Evolutionary conservation across 2,329 filamentous ascomycete genomes (phyloP).

Genomic region (Penicillium sp.): DNA sequence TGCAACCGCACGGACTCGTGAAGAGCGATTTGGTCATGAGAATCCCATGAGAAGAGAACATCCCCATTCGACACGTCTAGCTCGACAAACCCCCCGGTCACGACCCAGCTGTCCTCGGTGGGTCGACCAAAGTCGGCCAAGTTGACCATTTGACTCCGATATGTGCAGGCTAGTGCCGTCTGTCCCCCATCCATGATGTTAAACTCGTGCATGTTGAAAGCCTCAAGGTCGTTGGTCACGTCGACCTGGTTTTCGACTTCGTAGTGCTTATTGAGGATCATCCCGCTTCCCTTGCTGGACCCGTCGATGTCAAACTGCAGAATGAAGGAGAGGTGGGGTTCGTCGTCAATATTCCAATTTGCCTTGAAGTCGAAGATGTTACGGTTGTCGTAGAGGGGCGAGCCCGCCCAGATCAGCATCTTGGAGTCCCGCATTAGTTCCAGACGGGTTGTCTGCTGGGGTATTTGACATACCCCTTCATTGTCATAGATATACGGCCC

Average conservation of each 20-base stretch:
- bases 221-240: constrained; percentile 25
- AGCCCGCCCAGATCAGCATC: constrained; percentile 51
- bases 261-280: constrained; percentile 51
- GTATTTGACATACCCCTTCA: constrained; percentile 42
- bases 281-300: constrained; percentile 42
- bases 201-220: constrained; percentile 45
- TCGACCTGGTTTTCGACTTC: constrained; percentile 44
- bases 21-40: constrained; percentile 32
- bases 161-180: constrained; percentile 33
- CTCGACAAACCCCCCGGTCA: constrained; percentile 39
- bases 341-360: constrained; percentile 46
- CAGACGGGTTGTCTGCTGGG: no score
- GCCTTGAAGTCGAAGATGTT: constrained; percentile 50
- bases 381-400: constrained; percentile 47
- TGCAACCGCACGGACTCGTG: constrained; percentile 33
- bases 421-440: no score
- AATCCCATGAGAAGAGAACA: constrained; percentile 39
- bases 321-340: constrained; percentile 50
- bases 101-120: constrained; percentile 30
- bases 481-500: constrained; percentile 52
- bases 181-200: constrained; percentile 37
- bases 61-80: constrained; percentile 36
- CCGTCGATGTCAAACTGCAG: constrained; percentile 33
- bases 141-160: constrained; percentile 22
- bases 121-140: constrained; percentile 34